Percentiles rank a stretch among this genome's conserved stretches.
phyloP scores from a whole-genome alignment of 2,329 filamentous ascomycete genomes.

The Leptographium galeiforme region DNA sequence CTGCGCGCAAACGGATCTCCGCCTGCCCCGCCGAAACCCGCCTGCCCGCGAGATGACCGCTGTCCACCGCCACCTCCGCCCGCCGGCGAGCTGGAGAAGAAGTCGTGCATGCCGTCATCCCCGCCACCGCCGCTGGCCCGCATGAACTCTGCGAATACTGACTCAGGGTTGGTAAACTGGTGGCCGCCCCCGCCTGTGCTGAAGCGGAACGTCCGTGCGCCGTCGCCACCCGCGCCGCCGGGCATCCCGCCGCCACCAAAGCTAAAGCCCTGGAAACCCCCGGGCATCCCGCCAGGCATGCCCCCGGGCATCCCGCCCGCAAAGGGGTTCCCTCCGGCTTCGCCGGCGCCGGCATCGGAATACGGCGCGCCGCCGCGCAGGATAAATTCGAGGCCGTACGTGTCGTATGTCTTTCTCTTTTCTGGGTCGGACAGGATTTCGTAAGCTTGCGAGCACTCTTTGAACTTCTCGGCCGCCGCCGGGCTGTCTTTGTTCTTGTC shows the following conservation, averaged over 20 bases:
- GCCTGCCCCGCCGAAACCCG: conserved; percentile 15
- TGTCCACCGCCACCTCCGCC: conserved; percentile 13
- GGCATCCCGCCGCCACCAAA: conserved; percentile 26
- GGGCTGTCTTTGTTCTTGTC: conserved; percentile 97
- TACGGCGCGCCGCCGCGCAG: conserved; percentile 63
- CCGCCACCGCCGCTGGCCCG: conserved; percentile 37
- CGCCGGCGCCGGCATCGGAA: neutral
- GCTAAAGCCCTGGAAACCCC: conserved; percentile 17
- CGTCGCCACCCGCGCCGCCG: conserved; percentile 32
- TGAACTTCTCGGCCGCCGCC: conserved; percentile 82
- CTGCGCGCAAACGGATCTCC: conserved; percentile 13
- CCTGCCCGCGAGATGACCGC: conserved; percentile 3
- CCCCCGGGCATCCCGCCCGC: conserved; percentile 31
- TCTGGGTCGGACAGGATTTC: conserved; percentile 96
- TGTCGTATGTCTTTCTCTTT: conserved; percentile 90
- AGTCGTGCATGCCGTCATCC: conserved; percentile 35
- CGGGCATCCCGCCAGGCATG: conserved; percentile 37
- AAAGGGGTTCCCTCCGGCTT: conserved; percentile 30
- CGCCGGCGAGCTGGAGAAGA: conserved; percentile 36
- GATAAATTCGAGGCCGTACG: conserved; percentile 87
- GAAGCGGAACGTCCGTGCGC: conserved; percentile 50
- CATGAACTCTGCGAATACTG: conserved; percentile 77
- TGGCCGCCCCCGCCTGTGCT: conserved; percentile 48
- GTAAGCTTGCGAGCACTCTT: conserved; percentile 94
- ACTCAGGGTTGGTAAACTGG: conserved; percentile 69